Conservation (phyloP, 202 grass and related monocot genomes). For the Schoenoplectus tabernaemontani region DNA sequence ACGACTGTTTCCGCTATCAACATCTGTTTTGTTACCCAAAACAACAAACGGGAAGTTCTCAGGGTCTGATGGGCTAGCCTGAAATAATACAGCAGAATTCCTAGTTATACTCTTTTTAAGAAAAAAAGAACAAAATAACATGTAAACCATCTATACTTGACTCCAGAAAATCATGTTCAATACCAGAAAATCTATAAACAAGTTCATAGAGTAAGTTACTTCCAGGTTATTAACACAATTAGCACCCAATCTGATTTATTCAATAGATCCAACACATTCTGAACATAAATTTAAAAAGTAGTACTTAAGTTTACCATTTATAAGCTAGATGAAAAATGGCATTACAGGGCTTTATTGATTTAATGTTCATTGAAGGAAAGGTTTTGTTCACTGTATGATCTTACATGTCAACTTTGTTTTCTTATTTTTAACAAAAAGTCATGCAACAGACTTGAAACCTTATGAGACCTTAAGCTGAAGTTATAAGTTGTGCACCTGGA, state of each 20-base stretch:
- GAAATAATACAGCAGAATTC: conserved; percentile 17
- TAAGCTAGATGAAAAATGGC: neutral
- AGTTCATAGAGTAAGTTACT: neutral
- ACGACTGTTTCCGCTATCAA: conserved; percentile 82
- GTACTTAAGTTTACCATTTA: neutral
- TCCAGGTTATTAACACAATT: neutral
- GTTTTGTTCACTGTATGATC: neutral
- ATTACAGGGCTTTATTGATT: neutral
- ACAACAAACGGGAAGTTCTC: conserved; percentile 85
- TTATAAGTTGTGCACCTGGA: conserved; percentile 48
- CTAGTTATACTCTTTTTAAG: neutral
- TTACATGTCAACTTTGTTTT: neutral
- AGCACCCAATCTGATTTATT: neutral
- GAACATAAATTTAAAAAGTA: neutral
- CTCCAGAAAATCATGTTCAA: neutral
- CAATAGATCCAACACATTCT: neutral
- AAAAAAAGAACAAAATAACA: neutral
- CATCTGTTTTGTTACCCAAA: conserved; percentile 79
- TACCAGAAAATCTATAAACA: conserved; percentile 3
- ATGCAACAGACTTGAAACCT: neutral
- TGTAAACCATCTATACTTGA: neutral
- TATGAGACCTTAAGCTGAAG: neutral
- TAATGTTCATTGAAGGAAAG: neutral
- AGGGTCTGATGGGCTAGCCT: conserved; percentile 86
- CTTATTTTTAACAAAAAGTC: neutral